Evolutionary conservation across 1,284 basidiomycete species (phyloP).

Genomic region (Athelia psychrophila): DNA sequence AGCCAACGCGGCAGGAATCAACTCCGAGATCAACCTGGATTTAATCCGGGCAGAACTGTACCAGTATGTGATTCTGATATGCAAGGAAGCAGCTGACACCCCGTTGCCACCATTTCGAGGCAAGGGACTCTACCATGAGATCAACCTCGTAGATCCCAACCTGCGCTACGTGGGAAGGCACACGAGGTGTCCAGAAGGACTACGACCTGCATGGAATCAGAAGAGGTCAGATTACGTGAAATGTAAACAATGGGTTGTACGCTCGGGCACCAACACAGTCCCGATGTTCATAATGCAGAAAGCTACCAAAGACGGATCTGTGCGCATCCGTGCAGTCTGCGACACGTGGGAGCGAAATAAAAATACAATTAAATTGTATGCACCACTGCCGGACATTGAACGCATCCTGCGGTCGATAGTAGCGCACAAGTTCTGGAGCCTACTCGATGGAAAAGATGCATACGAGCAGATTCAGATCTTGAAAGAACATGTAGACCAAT

Average conservation of each 20-base stretch:
- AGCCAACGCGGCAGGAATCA: no score
- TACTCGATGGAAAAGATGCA: conserved; percentile 26
- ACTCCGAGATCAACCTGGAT: background rate
- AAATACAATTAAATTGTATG: background rate
- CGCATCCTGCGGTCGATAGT: background rate
- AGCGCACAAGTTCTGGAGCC: conserved; percentile 13
- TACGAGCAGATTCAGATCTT: conserved; percentile 32
- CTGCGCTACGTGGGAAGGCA: background rate
- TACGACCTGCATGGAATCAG: background rate
- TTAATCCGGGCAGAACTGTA: background rate
- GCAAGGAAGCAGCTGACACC: background rate
- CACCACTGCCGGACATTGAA: background rate
- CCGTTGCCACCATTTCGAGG: background rate
- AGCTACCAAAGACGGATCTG: background rate
- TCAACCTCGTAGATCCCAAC: background rate
- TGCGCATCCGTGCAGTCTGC: background rate
- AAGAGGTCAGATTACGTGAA: background rate
- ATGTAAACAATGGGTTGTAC: background rate
- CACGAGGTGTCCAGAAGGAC: background rate
- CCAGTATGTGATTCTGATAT: background rate
- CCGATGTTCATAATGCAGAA: background rate
- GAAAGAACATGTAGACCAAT: conserved; percentile 20
- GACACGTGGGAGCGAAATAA: background rate
- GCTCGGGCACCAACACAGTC: background rate
- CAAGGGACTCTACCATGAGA: background rate